Evolutionary conservation across 805 yeast species (phyloP).

Genomic region (Cyberlindnera samutprakarnensis): DNA sequence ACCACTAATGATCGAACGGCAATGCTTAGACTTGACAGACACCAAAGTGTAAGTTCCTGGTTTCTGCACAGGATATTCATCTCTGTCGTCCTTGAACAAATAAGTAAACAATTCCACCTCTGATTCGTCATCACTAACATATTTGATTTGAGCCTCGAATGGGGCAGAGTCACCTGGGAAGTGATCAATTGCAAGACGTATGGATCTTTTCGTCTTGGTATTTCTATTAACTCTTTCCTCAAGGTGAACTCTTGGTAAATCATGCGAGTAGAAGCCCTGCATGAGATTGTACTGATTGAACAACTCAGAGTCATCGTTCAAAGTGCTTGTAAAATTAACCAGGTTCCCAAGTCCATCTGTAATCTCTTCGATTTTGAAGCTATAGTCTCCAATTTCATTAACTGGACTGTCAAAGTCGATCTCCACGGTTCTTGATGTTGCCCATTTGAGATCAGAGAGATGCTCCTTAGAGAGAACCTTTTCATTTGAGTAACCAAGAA

Average conservation of each 20-base stretch:
- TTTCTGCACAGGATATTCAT: slow-evolving; percentile 32
- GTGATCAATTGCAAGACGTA: slow-evolving; percentile 26
- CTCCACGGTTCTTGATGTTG: slow-evolving; percentile 33
- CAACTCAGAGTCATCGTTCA: slow-evolving; percentile 20
- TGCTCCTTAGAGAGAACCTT: slow-evolving; percentile 25
- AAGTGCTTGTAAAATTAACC: slow-evolving; percentile 32
- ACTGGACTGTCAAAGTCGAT: slow-evolving; percentile 36
- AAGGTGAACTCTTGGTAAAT: slow-evolving; percentile 44
- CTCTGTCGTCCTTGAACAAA: slow-evolving; percentile 22
- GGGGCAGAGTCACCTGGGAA: slow-evolving; percentile 25
- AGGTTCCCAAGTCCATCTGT: slow-evolving; percentile 63
- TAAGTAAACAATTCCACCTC: slow-evolving; percentile 14
- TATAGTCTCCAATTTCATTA: slow-evolving; percentile 41
- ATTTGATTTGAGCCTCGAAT: slow-evolving; percentile 27
- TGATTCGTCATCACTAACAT: slow-evolving; percentile 22
- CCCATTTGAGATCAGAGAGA: slow-evolving; percentile 34
- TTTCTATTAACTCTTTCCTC: slow-evolving; percentile 30
- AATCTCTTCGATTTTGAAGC: slow-evolving; percentile 49
- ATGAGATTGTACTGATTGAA: slow-evolving; percentile 29
- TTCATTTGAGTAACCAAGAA: slow-evolving; percentile 27
- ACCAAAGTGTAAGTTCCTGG: slow-evolving; percentile 64
- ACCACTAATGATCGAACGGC: slow-evolving; percentile 61
- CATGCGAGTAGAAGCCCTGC: slow-evolving; percentile 44
- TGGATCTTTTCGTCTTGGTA: slow-evolving; percentile 31
- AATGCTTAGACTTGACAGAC: slow-evolving; percentile 48